Evolutionary conservation across 1,284 basidiomycete species (phyloP).

Genomic region (Tilletia caries): DNA sequence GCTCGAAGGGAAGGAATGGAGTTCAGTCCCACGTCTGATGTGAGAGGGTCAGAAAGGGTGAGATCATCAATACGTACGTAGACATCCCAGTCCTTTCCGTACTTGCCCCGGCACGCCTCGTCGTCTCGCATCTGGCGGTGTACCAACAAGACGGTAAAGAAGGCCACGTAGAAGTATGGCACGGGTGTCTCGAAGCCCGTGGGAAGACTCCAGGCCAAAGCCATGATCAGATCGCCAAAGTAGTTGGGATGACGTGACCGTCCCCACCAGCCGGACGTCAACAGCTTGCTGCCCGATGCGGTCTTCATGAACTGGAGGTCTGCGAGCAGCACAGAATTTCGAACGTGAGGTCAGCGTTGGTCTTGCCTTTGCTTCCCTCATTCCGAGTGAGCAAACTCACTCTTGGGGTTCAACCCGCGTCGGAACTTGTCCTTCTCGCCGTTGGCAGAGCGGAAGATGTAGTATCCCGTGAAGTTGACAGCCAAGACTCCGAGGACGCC

Average conservation of each 20-base stretch:
- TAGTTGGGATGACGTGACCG: slow-evolving; percentile 76
- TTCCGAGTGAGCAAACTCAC: slow-evolving; percentile 12
- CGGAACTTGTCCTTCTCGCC: slow-evolving; percentile 94
- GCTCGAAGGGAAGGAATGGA: background rate
- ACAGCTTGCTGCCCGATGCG: slow-evolving; percentile 77
- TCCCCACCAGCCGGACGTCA: slow-evolving; percentile 98
- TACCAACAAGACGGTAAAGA: slow-evolving; percentile 83
- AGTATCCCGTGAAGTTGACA: slow-evolving; percentile 76
- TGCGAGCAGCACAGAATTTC: slow-evolving; percentile 30
- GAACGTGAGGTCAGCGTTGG: background rate
- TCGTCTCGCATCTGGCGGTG: slow-evolving; percentile 90
- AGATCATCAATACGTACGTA: slow-evolving; percentile 19
- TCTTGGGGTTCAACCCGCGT: slow-evolving; percentile 89
- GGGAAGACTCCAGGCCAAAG: slow-evolving; percentile 87
- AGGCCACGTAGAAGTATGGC: slow-evolving; percentile 87
- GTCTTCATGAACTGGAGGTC: slow-evolving; percentile 79
- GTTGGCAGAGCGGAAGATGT: slow-evolving; percentile 85
- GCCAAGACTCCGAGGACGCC: slow-evolving; percentile 65
- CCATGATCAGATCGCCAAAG: slow-evolving; percentile 79
- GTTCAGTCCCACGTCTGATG: background rate
- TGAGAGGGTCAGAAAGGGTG: slow-evolving; percentile 4
- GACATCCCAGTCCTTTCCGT: slow-evolving; percentile 69
- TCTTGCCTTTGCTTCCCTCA: background rate
- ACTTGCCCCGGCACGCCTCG: slow-evolving; percentile 73
- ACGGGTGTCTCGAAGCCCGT: slow-evolving; percentile 87